A percentile compares a stretch with the other conserved stretches of the same genome.
These are phyloP conservation scores for Pyricularia grisea DNA, from an alignment of 2,329 filamentous ascomycete species.

Conservation along the genomic window DNA sequence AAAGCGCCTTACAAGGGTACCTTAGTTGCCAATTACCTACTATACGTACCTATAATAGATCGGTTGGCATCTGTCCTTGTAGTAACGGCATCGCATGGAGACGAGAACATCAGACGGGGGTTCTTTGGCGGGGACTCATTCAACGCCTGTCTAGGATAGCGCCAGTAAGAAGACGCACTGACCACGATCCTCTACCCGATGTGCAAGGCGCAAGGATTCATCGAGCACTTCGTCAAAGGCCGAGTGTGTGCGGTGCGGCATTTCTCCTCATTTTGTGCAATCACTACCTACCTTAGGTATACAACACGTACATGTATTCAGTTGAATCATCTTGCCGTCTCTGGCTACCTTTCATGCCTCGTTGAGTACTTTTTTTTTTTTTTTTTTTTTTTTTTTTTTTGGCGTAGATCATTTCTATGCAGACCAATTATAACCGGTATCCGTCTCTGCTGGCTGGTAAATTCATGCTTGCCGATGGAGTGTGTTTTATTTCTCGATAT, in stretches of 20 bases:
- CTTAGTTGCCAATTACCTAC: not conserved
- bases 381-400: too few species aligned
- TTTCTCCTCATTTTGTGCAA: not conserved
- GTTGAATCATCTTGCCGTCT: not conserved
- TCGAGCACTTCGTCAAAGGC: not conserved
- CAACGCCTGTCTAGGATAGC: not conserved
- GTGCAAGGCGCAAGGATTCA: not conserved
- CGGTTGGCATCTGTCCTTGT: not conserved
- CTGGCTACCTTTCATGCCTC: too few species aligned
- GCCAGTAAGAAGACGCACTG: not conserved
- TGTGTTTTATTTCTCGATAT: not conserved
- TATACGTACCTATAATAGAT: not conserved
- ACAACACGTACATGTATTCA: too few species aligned
- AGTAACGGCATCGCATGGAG: not conserved
- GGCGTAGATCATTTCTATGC: not conserved
- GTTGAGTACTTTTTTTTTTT: not conserved
- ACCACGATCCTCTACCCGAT: not conserved
- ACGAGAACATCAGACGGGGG: not conserved
- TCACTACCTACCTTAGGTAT: too few species aligned
- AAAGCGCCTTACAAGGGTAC: not conserved
- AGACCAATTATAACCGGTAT: not conserved
- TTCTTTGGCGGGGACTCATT: not conserved
- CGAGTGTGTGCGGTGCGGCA: not conserved
- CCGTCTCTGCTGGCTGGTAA: not conserved
- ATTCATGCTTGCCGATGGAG: not conserved